phyloP scores from a whole-genome alignment of 495 filamentous ascomycete genomes.

The Rostrohypoxylon terebratum region DNA sequence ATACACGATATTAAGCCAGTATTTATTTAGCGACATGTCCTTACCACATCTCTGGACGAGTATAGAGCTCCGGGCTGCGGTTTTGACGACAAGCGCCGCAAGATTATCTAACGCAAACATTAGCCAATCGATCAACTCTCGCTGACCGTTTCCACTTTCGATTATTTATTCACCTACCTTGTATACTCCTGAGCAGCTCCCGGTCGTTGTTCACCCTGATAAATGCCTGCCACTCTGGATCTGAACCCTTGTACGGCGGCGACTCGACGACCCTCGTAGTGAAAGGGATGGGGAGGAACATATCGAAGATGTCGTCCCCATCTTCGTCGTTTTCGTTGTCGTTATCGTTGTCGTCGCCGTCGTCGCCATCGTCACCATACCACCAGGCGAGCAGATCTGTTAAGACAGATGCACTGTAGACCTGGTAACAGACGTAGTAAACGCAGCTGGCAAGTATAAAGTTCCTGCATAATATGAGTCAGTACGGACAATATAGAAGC shows the following conservation, averaged over 20 bases:
- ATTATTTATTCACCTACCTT: conserved; percentile 56
- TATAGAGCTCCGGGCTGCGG: conserved; percentile 16
- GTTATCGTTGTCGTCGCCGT: conserved; percentile 31
- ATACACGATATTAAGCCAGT: conserved; percentile 57
- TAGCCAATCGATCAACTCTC: background rate
- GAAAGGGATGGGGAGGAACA: conserved; percentile 75
- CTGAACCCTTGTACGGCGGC: conserved; percentile 65
- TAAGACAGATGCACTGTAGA: conserved; percentile 53
- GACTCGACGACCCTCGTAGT: conserved; percentile 57
- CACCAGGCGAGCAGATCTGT: conserved; percentile 33
- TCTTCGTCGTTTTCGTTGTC: conserved; percentile 46
- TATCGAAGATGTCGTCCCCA: conserved; percentile 49
- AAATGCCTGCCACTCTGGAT: conserved; percentile 80
- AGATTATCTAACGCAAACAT: conserved; percentile 43
- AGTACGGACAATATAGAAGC: conserved; percentile 1
- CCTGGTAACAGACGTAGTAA: conserved; percentile 54
- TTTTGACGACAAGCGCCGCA: conserved; percentile 42
- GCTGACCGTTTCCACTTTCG: background rate
- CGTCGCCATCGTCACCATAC: conserved; percentile 41
- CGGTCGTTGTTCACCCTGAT: conserved; percentile 66
- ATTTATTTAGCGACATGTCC: conserved; percentile 42
- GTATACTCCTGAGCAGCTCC: conserved; percentile 59
- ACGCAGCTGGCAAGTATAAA: conserved; percentile 53
- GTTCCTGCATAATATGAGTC: conserved; percentile 27
- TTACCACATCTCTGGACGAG: conserved; percentile 38